Base-by-base conservation (phyloP, 176 grass and related monocot species). In the Leersia perrieri region DNA sequence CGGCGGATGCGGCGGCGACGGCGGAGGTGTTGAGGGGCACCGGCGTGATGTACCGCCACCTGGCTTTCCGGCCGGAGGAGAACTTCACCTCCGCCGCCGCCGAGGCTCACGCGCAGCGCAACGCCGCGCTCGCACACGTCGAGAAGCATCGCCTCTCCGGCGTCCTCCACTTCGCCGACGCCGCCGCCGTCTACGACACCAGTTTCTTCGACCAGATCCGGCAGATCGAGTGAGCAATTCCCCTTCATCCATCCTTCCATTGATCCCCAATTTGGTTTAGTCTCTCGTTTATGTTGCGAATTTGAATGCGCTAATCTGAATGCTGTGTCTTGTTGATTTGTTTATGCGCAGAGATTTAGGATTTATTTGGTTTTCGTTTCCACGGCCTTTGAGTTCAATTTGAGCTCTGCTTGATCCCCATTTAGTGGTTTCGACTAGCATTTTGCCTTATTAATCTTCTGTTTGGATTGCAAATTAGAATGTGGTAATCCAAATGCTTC, bases 41-140 rank as follows among this genome's bases (percentile, higher is more conserved):
- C 0, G 93, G 97, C n/a, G 84, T 99, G 60, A 88, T 99, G 97
- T 99, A 99, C 85, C 64, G 97, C 11, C 97, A 99, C 83, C 60
- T 99, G 75, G 88, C 91, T 0, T 99, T 99, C 85, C 79, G 80
- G 49, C 88, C 88, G 0, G 88, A 90, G 76, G 97, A 93, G 76
- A 99, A 99, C 81, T 91, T 99, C 82, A 96, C 97, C 35, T 79
- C 81, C 33, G 51, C 94, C 22, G 77, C 11, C 16, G 86, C 78
- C 5, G 93, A 92, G 89, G 91, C 67, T 14, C 90, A 99, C 67
- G 93, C 92, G 72, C 97, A 99, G 97, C 66, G 91, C 47, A 96
- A 96, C 75, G 89, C 94, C 29, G 97, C 93, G 20, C 93, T 99
- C 16, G 92, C 73, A 2, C 93, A 96, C 79, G 87, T 99, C 73